Conservation (phyloP, 768 basidiomycete species). For the Boletus pseudo-olivaceus region DNA sequence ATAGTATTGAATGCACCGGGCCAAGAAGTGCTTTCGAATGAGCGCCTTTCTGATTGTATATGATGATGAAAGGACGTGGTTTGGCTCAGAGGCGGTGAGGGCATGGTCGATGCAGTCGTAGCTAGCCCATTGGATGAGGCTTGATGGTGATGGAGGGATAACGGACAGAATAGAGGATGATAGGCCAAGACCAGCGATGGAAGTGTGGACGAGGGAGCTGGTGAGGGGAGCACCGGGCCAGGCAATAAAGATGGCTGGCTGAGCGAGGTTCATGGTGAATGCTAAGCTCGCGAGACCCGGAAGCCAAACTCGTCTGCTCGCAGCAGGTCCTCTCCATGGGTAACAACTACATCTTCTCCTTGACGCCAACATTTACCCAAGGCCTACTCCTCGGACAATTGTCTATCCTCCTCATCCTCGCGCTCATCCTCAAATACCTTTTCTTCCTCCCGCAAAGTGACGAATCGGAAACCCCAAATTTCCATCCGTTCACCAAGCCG, state of each 20-base stretch:
- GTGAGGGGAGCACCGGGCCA: slow-evolving; percentile 58
- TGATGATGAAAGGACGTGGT: slow-evolving; percentile 64
- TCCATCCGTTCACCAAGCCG: slow-evolving; percentile 55
- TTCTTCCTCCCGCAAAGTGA: slow-evolving; percentile 79
- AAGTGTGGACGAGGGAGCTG: slow-evolving; percentile 41
- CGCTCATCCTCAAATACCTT: slow-evolving; percentile 87
- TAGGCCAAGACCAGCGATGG: slow-evolving; percentile 36
- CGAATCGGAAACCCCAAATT: slow-evolving; percentile 52
- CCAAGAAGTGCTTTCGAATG: slow-evolving; percentile 92
- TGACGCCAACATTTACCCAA: slow-evolving; percentile 92
- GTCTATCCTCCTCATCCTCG: slow-evolving; percentile 75
- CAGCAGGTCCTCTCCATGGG: slow-evolving; percentile 16
- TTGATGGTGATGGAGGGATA: slow-evolving; percentile 18
- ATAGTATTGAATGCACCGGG: slow-evolving; percentile 68
- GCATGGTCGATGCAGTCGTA: slow-evolving; percentile 87
- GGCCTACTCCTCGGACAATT: slow-evolving; percentile 91
- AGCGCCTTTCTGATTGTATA: slow-evolving; percentile 90
- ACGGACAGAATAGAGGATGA: slow-evolving; percentile 28
- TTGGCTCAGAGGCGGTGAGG: slow-evolving; percentile 51
- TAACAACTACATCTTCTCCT: slow-evolving; percentile 60
- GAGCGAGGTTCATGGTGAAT: neutral
- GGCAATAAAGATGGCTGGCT: slow-evolving; percentile 39
- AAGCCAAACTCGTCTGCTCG: neutral
- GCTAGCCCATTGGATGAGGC: slow-evolving; percentile 74
- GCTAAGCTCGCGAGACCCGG: neutral